phyloP scores from a whole-genome alignment of 345 rosid genomes.

The Limnanthes douglasii region DNA sequence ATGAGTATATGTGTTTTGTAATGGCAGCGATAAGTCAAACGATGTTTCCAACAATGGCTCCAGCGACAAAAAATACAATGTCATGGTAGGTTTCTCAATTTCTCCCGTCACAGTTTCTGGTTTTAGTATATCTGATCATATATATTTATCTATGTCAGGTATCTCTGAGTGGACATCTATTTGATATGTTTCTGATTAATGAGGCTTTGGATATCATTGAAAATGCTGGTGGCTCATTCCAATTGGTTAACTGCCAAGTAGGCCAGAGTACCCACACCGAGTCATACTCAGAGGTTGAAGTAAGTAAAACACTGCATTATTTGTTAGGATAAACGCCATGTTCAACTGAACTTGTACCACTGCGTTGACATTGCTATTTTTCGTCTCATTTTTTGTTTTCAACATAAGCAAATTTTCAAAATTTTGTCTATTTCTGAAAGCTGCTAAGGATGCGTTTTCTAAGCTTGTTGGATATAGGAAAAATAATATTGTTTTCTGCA shows the following conservation, averaged over 20 bases:
- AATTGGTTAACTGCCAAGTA: conserved; percentile 69
- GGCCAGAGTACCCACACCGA: conserved; percentile 56
- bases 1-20: conserved; percentile 1
- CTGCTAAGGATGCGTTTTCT: too few relatives aligned
- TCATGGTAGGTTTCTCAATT: conserved; percentile 35
- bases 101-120: neutral
- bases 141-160: conserved; percentile 40
- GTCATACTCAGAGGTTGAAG: conserved; percentile 89
- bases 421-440: too few relatives aligned
- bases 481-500: conserved; percentile 24
- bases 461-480: too few relatives aligned
- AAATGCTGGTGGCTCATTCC: conserved; percentile 80
- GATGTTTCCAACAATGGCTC: conserved; percentile 14
- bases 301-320: conserved; percentile 17
- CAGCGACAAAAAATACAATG: conserved; percentile 38
- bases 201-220: conserved; percentile 93
- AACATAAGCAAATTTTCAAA: too few relatives aligned
- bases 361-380: too few relatives aligned
- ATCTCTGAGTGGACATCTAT: conserved; percentile 82
- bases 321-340: neutral
- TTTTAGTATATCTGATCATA: conserved; percentile 8
- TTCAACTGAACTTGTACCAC: too few relatives aligned
- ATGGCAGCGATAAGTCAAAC: conserved; percentile 36
- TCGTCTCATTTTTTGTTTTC: too few relatives aligned
- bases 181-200: conserved; percentile 81